Conservation (phyloP, 192 early-diverging fungal genomes). For the Spinellus fusiger region DNA sequence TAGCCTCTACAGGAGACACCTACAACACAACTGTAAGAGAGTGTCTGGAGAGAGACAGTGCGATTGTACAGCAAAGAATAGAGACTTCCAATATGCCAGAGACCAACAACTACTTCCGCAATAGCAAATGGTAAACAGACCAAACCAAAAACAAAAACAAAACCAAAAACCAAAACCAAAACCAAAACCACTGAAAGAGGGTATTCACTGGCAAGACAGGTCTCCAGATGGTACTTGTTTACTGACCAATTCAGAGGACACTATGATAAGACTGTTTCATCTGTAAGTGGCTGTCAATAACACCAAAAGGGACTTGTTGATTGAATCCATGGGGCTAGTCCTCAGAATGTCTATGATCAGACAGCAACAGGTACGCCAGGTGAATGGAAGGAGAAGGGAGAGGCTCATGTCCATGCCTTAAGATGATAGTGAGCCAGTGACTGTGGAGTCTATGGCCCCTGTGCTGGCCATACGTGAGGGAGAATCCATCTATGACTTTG, state of each 20-base stretch:
- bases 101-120: conserved; percentile 54
- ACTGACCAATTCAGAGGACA: conserved; percentile 58
- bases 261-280: conserved; percentile 50
- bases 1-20: not conserved
- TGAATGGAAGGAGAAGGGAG: too few species aligned
- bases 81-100: not conserved
- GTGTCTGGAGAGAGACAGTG: not conserved
- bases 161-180: too few species aligned
- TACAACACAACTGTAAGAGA: not conserved
- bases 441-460: conserved; percentile 3
- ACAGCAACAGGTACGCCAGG: not conserved
- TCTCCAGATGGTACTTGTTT: conserved; percentile 64
- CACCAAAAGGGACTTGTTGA: conserved; percentile 19
- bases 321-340: not conserved
- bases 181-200: too few species aligned
- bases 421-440: too few species aligned
- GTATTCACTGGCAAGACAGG: conserved; percentile 30
- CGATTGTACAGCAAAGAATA: not conserved
- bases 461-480: conserved; percentile 31
- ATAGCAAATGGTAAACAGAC: conserved; percentile 56
- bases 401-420: not conserved
- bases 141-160: too few species aligned
- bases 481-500: conserved; percentile 56
- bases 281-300: conserved; percentile 21
- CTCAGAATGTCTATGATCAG: conserved; percentile 1